These are phyloP conservation scores for Dioscorea cayenensis DNA, from an alignment of 116 monocot species.

Conservation along the genomic window DNA sequence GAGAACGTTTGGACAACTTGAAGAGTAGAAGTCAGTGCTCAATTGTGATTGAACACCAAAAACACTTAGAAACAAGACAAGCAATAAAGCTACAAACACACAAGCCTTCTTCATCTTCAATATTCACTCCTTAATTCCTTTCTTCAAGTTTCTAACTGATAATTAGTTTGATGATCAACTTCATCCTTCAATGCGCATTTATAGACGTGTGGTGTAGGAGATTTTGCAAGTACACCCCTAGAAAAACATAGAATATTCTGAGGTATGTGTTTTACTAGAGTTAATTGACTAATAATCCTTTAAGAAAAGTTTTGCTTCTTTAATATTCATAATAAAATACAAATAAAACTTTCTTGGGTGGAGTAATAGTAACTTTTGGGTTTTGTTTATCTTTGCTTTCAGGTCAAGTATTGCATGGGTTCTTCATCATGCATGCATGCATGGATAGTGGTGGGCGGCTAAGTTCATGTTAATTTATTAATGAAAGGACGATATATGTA, in stretches of 20 bases:
- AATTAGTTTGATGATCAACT: too few relatives aligned
- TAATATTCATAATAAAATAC: too few relatives aligned
- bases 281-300: too few relatives aligned
- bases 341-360: too few relatives aligned
- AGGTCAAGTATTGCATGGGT: neutral
- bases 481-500: neutral
- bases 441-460: neutral
- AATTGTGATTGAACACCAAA: constrained; percentile 24
- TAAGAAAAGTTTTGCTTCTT: too few relatives aligned
- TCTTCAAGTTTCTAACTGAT: too few relatives aligned
- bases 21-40: constrained; percentile 32
- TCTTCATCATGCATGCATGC: neutral
- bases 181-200: too few relatives aligned
- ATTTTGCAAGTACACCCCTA: too few relatives aligned
- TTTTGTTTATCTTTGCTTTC: constrained; percentile 1
- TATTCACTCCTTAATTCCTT: neutral
- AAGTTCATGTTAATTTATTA: neutral
- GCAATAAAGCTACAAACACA: neutral
- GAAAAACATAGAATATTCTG: too few relatives aligned
- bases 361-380: neutral
- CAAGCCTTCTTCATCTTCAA: neutral
- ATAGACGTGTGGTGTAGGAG: too few relatives aligned
- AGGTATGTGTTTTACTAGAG: too few relatives aligned
- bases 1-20: constrained; percentile 40
- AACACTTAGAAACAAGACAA: constrained; percentile 4